Percentiles rank a stretch among this genome's conserved stretches.
Conservation (phyloP, 2,329 filamentous ascomycete genomes). For the Knufia fluminis region DNA sequence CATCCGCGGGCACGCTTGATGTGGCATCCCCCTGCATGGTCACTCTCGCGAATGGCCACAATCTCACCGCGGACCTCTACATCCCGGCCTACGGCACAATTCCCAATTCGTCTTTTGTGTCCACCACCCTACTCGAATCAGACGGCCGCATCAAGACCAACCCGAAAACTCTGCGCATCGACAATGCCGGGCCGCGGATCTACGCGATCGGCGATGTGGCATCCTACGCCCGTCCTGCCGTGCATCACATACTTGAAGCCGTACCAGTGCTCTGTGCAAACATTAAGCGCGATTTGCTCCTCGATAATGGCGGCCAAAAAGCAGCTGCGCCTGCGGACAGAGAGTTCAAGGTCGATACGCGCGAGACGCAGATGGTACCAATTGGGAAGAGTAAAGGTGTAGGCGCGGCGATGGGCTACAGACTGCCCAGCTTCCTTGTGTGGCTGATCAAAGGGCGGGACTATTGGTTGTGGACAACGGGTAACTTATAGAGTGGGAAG, state of each 20-base stretch:
- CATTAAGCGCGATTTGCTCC: conserved; percentile 42
- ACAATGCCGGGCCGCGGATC: conserved; percentile 30
- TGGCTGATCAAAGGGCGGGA: conserved; percentile 45
- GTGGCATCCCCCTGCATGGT: too few relatives aligned
- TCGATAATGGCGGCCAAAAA: too few relatives aligned
- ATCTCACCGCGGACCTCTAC: conserved; percentile 38
- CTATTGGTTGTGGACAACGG: too few relatives aligned
- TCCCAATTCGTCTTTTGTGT: conserved; percentile 36
- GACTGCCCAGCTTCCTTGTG: conserved; percentile 37
- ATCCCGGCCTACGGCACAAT: conserved; percentile 38
- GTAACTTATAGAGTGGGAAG: too few relatives aligned
- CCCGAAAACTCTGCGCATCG: conserved; percentile 30
- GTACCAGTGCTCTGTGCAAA: conserved; percentile 40
- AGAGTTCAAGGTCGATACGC: conserved; percentile 34
- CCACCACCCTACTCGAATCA: conserved; percentile 23
- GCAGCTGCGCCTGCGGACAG: conserved; percentile 25
- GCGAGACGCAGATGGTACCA: conserved; percentile 41
- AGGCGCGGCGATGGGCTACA: conserved; percentile 36
- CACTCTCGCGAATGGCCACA: conserved; percentile 33
- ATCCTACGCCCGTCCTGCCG: conserved; percentile 32
- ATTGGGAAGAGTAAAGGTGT: conserved; percentile 41
- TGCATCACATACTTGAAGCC: conserved; percentile 35
- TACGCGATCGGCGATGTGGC: conserved; percentile 42
- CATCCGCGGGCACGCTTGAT: conserved; percentile 25
- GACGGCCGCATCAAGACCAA: conserved; percentile 35